Conservation (phyloP, 306 rosid species). For the Trichosanthes truncata region DNA sequence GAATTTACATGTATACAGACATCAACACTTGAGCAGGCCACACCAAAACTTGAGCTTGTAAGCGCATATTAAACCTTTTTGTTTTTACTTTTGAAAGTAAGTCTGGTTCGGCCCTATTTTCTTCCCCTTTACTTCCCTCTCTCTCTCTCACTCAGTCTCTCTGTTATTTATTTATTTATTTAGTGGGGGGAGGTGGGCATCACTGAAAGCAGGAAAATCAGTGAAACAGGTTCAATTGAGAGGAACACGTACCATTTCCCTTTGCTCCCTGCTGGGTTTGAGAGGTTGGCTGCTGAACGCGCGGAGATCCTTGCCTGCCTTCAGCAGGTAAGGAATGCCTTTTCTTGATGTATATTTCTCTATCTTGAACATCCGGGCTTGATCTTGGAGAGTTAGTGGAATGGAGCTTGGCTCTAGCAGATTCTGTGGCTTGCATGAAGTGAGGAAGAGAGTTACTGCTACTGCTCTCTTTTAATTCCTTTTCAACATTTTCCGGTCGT, state of each 20-base stretch:
- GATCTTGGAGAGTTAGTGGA: conserved; percentile 75
- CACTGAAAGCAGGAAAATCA: conserved; percentile 4
- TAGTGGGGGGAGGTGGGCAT: not conserved
- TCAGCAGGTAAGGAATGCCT: conserved; percentile 83
- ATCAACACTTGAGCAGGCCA: not conserved
- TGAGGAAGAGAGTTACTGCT: conserved; percentile 58
- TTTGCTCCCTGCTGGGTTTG: conserved; percentile 55
- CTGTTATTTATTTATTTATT: not conserved
- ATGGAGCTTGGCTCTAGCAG: conserved; percentile 81
- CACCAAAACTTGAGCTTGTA: not conserved
- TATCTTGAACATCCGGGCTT: conserved; percentile 86
- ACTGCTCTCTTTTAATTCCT: conserved; percentile 55
- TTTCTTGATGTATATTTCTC: conserved; percentile 54
- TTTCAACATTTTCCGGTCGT: conserved; percentile 48
- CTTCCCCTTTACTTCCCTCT: not conserved
- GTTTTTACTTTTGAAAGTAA: not conserved
- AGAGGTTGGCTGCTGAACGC: conserved; percentile 47
- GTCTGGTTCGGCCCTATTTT: not conserved
- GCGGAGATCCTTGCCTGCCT: conserved; percentile 86
- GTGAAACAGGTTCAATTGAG: not conserved
- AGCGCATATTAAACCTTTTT: not conserved
- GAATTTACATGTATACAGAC: not conserved
- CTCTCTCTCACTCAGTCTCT: not conserved
- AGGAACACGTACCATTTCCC: conserved; percentile 32
- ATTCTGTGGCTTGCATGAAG: conserved; percentile 96